phyloP scores from a whole-genome alignment of 768 basidiomycete species.

The Flagelloscypha sp. region DNA sequence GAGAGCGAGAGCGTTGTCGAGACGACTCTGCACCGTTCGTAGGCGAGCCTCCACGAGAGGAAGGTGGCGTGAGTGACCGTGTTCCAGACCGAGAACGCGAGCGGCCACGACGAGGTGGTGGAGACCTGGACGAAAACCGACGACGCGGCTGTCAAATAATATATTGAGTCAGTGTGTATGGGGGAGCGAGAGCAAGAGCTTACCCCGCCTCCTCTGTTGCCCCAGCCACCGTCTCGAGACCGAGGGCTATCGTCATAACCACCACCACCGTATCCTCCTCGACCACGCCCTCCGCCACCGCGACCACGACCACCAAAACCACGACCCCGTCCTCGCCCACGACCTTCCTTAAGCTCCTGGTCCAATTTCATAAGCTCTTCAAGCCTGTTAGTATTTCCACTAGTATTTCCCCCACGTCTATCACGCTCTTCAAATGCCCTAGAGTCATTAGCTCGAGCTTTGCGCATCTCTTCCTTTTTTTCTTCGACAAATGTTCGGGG shows the following conservation, averaged over 20 bases:
- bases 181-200: conserved; percentile 7
- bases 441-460: conserved; percentile 51
- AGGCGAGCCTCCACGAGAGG: conserved; percentile 16
- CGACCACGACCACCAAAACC: conserved; percentile 21
- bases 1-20: conserved; percentile 18
- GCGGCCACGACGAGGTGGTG: conserved; percentile 12
- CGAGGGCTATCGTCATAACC: conserved; percentile 33
- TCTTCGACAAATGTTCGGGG: conserved; percentile 70
- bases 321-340: conserved; percentile 33
- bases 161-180: conserved; percentile 1
- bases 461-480: conserved; percentile 52
- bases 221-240: conserved; percentile 59
- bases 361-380: conserved; percentile 48
- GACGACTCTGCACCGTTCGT: conserved; percentile 17
- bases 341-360: conserved; percentile 43
- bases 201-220: conserved; percentile 50
- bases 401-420: conserved; percentile 25
- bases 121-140: conserved; percentile 23
- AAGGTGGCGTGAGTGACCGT: conserved; percentile 20
- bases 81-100: conserved; percentile 3
- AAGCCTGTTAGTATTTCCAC: conserved; percentile 38
- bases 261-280: conserved; percentile 46
- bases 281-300: conserved; percentile 34
- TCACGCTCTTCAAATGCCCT: conserved; percentile 41
- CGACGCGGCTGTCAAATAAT: conserved; percentile 16